Evolutionary conservation across 1,284 basidiomycete species (phyloP).

Genomic region (Ceratobasidium sp.): DNA sequence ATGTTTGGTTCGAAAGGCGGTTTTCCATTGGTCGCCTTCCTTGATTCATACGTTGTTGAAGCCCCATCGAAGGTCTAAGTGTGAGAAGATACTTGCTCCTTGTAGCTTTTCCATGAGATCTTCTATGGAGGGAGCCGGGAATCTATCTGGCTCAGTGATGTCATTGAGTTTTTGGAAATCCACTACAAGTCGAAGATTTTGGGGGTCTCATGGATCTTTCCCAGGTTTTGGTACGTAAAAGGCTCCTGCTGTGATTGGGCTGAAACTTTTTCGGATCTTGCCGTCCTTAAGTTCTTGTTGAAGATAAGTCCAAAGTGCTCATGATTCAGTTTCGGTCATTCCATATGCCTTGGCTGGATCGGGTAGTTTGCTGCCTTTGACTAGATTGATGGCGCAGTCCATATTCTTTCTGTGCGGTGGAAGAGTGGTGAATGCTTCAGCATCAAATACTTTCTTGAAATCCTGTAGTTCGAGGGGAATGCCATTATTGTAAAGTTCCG

Average conservation of each 20-base stretch:
- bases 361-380: not conserved
- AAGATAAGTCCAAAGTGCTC: not conserved
- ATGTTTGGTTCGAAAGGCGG: slow-evolving; percentile 19
- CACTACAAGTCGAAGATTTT: no score
- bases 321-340: slow-evolving; percentile 4
- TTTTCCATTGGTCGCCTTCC: slow-evolving; percentile 29
- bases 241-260: not conserved
- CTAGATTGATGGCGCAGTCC: slow-evolving; percentile 8
- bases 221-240: slow-evolving; percentile 22
- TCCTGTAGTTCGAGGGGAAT: no score
- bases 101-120: slow-evolving; percentile 12
- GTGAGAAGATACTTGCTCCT: slow-evolving; percentile 6
- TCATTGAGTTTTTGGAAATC: slow-evolving; percentile 28
- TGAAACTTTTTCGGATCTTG: slow-evolving; percentile 13
- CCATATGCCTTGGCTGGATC: slow-evolving; percentile 3
- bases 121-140: not conserved
- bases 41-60: slow-evolving; percentile 16
- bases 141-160: not conserved
- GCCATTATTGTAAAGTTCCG: no score
- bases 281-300: slow-evolving; percentile 14
- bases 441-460: no score
- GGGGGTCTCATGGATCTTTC: no score
- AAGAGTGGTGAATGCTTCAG: not conserved
- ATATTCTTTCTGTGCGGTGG: not conserved
- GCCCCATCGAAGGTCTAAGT: slow-evolving; percentile 16